Base-by-base conservation (phyloP, 2,329 filamentous ascomycete genomes). In the Phialophora macrospora region DNA sequence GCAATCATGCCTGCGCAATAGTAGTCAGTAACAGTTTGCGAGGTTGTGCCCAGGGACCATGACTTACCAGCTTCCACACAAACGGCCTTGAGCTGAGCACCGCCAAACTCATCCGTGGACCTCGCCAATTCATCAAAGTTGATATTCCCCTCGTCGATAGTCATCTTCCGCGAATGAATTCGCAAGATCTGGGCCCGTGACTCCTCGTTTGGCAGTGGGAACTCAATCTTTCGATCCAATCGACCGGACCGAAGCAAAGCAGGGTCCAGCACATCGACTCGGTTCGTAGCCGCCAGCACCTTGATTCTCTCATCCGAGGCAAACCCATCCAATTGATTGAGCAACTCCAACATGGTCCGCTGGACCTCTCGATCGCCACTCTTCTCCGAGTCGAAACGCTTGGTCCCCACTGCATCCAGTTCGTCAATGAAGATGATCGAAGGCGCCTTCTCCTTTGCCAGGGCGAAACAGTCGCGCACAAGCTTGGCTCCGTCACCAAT, bases 361-460 rank as follows among this genome's bases (percentile, higher is more conserved):
- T 99, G 95, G 51, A 99, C 95, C 82, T 99, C 95, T 78, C 95
- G 87, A 78, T 99, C 95, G 81, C 95, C 95, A 67, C 91, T 95
- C 85, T 98, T 99, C 77, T 98, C 93, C 72, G 92, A 96, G 79
- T 99, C 95, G 82, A 99, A 99, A 76, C 95, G 94, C 82, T 98
- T 98, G 61, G 94, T 98, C 72, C 95, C 95, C n/a, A 99, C 90
- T 64, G 95, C 95, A 77, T 99, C 95, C 70, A 99, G 83, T 80
- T 99, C 95, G 81, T 99, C 95, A 74, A 99, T 98, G 84, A 99
- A 99, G 79, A 99, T 99, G 79, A 99, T 99, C 65, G 95, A 93
- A 0, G 95, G 96, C 0, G 95, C 95, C 84, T 99, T 99, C 80
- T 99, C 95, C 79, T 99, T 99, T 61, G 95, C 95, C 14, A 99